Evolutionary conservation across 345 rosid species (phyloP), one percentile per base, ranked within the genome.

Genomic region (Rhizophora mangle): DNA sequence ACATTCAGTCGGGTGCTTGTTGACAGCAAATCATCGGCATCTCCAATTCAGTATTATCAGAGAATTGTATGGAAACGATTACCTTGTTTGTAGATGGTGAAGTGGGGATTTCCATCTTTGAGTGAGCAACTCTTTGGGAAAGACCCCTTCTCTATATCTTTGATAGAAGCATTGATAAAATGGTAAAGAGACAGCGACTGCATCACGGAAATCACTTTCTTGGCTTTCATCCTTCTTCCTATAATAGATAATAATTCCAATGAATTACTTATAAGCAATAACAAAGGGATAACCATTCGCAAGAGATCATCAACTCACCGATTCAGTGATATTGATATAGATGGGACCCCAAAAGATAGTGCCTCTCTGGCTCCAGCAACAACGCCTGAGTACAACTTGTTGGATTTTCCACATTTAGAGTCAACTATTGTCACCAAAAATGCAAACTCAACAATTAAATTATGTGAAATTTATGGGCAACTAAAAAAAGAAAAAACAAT

Each of bases 331-430:
- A 63, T 39, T 67, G 56, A 71, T 6, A 71, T 62, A 64, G 68
- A 55, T n/a, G 74, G 74, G 30, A 71, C 68, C 21, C 68, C 68
- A 39, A 68, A 71, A 54, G 56, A 54, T 52, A 71, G 29, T 71
- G 74, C 74, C 57, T 71, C 68, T 43, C 74, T 71, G 27, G 74
- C 74, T 24, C 55, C 74, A 37, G 74, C 74, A 55, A 43, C 62
- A 39, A 67, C 63, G 21, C 74, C 68, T 7, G 68, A 71, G 68
- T 71, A 63, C 34, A 63, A 56, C 74, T 68, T 71, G 20, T 30
- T 2, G 27, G 15, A 58, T 22, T n/a, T 19, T 59, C 30, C 31
- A 62, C 20, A 64, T 39, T 20, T 24, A 46, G n/a, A 47, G 60
- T 21, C 29, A 21, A 8, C 26, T 8, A 10, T 27, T 21, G 29